Base-by-base conservation (phyloP, 495 filamentous ascomycete genomes). In the Penicillium alfredii region DNA sequence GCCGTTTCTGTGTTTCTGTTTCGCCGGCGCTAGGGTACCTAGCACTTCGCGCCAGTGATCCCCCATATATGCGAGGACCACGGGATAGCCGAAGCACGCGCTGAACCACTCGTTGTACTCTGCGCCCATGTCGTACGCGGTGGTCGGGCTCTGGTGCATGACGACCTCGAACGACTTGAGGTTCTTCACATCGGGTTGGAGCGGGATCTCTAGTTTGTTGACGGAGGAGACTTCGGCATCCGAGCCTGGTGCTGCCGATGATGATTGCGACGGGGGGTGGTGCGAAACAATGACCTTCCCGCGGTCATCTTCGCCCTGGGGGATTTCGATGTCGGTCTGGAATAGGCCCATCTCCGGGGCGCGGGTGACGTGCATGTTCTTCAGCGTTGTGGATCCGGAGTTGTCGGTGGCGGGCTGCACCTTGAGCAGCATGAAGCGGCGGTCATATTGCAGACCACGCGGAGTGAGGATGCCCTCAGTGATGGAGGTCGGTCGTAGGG, bases 371-470 rank as follows among this genome's bases (percentile, higher is more conserved):
- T 82, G 80, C 71, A 94, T 84, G 49, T 86, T 79, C 46, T 73
- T 68, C 41, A 79, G 43, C 29, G 49, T 45, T 14, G 55, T 35
- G 3, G 46, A 33, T 9, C 33, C 23, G n/a, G 29, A 19, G 26
- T 53, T 55, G 19, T 61, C 60, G 30, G 55, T 52, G 10, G 45
- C 35, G 17, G 57, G 43, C 1, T 56, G 33, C 24, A 76, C 63
- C 38, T 80, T 76, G 35, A 83, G 71, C 12, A 94, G 72, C 77
- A 92, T 85, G 55, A 86, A 92, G 10, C 69, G 65, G 6, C 89
- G 78, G 63, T 96, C 89, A 58, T 86, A 73, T 20, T 64, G 61
- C 40, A 93, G 74, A 8, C 88, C 88, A 42, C 78, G 71, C n/a
- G 69, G 58, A 1, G 78, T 80, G 21, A 89, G 52, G 5, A 61